These are phyloP conservation scores for Gracilariopsis chorda DNA, from an alignment of 23 red algal genomes.

Conservation along the genomic window DNA sequence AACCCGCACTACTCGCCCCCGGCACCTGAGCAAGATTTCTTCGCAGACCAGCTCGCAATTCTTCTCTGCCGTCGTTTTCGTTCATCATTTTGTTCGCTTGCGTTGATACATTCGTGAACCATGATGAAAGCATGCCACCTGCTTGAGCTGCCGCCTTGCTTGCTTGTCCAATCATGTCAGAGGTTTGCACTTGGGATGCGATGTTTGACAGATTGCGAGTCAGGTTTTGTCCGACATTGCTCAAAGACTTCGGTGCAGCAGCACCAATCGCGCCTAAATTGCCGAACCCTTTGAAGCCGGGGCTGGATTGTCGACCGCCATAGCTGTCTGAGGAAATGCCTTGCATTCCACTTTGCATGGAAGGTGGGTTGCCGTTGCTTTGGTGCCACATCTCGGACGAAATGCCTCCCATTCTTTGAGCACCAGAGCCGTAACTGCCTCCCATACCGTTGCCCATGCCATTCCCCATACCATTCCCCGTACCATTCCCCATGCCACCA, in stretches of 20 bases:
- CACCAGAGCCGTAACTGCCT: constrained; percentile 9
- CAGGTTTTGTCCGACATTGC: constrained; percentile 37
- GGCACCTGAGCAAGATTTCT: constrained; percentile 34
- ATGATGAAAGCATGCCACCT: constrained; percentile 54
- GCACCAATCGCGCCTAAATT: background rate
- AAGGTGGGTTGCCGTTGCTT: constrained; percentile 16
- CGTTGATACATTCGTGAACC: constrained; percentile 70
- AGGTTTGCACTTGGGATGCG: constrained; percentile 39
- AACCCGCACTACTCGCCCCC: constrained; percentile 28
- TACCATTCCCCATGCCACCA: background rate
- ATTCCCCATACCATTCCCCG: background rate
- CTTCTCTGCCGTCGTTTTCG: constrained; percentile 49
- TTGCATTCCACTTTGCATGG: background rate
- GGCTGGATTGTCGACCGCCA: background rate
- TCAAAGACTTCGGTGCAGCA: constrained; percentile 25
- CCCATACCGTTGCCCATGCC: constrained; percentile 1
- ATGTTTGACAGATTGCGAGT: constrained; percentile 23
- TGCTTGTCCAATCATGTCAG: constrained; percentile 62
- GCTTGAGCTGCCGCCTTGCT: constrained; percentile 73
- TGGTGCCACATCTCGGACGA: constrained; percentile 68
- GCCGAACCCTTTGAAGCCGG: constrained; percentile 21
- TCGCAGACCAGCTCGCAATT: constrained; percentile 34
- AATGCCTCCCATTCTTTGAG: constrained; percentile 26
- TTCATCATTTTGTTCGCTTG: constrained; percentile 63
- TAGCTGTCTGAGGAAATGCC: constrained; percentile 42